Conservation (phyloP, 2,329 filamentous ascomycete species). For the Trichoderma cornu-damae region DNA sequence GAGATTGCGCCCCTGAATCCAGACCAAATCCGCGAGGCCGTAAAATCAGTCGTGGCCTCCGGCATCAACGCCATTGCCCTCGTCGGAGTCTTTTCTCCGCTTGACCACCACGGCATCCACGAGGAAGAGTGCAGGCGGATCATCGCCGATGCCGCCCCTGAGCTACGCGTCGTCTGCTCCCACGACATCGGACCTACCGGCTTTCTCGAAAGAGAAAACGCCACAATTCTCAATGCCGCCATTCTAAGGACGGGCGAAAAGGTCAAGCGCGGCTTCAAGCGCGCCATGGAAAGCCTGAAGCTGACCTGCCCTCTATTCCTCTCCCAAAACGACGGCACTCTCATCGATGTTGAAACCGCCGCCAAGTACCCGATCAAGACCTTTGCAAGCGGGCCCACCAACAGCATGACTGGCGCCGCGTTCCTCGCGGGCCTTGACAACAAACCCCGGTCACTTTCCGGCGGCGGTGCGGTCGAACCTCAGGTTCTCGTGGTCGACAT, state of each 20-base stretch:
- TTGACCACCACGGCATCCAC: slow-evolving; percentile 39
- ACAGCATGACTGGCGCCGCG: slow-evolving; percentile 49
- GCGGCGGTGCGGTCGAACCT: slow-evolving; percentile 21
- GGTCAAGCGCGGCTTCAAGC: slow-evolving; percentile 44
- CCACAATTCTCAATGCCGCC: slow-evolving; percentile 50
- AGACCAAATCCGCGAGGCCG: slow-evolving; percentile 34
- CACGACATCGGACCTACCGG: slow-evolving; percentile 42
- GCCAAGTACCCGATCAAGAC: slow-evolving; percentile 48
- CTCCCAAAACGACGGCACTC: slow-evolving; percentile 50
- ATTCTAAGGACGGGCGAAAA: slow-evolving; percentile 44
- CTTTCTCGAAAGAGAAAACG: slow-evolving; percentile 46
- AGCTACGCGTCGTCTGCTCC: slow-evolving; percentile 38
- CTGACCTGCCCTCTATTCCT: slow-evolving; percentile 43
- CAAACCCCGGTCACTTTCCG: not conserved
- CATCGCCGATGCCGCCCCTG: slow-evolving; percentile 34
- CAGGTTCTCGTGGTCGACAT: slow-evolving; percentile 51
- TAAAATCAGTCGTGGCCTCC: slow-evolving; percentile 31
- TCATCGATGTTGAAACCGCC: slow-evolving; percentile 44
- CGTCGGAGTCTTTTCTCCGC: slow-evolving; percentile 43
- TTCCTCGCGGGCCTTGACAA: slow-evolving; percentile 47
- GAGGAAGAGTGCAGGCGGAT: slow-evolving; percentile 38
- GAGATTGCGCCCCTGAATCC: slow-evolving; percentile 37
- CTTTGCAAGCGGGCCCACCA: slow-evolving; percentile 51
- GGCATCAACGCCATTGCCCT: slow-evolving; percentile 38
- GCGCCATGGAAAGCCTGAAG: slow-evolving; percentile 40